These are phyloP conservation scores for Helminthosporium solani DNA, from an alignment of 2,329 filamentous ascomycete species.

Conservation along the genomic window DNA sequence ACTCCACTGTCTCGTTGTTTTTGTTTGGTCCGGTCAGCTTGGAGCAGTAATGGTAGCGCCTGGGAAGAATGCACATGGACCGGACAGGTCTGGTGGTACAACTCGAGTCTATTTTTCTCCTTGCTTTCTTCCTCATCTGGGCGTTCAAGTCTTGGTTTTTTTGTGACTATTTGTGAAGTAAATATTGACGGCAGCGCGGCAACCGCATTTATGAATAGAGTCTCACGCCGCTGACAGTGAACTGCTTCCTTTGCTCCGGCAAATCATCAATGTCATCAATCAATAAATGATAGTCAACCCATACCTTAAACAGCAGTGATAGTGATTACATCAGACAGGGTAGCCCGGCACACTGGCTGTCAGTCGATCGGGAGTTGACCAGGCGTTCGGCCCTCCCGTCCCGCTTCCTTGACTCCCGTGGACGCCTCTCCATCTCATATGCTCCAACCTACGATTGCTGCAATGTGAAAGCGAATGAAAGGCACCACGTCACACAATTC, in stretches of 20 bases:
- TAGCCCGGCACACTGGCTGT: not conserved
- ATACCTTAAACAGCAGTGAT: not conserved
- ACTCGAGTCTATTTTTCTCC: not conserved
- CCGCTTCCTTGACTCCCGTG: not conserved
- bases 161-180: not conserved
- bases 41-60: not conserved
- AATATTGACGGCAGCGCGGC: not conserved
- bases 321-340: not conserved
- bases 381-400: not conserved
- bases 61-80: not conserved
- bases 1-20: conserved; percentile 8
- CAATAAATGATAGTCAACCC: not conserved
- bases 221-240: not conserved
- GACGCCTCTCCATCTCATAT: not conserved
- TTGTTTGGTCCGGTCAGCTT: conserved; percentile 4
- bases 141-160: not conserved
- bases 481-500: not conserved
- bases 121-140: not conserved
- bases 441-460: not conserved
- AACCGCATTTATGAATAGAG: conserved; percentile 2
- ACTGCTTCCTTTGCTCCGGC: not conserved
- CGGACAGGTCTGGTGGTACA: not conserved
- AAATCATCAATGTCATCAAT: not conserved
- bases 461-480: not conserved
- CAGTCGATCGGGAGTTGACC: not conserved